Percentiles rank a stretch among this genome's conserved stretches.
Evolutionary conservation across 352 stramenopile genomes (phyloP).

Genomic region (Pythium phragmiticola): DNA sequence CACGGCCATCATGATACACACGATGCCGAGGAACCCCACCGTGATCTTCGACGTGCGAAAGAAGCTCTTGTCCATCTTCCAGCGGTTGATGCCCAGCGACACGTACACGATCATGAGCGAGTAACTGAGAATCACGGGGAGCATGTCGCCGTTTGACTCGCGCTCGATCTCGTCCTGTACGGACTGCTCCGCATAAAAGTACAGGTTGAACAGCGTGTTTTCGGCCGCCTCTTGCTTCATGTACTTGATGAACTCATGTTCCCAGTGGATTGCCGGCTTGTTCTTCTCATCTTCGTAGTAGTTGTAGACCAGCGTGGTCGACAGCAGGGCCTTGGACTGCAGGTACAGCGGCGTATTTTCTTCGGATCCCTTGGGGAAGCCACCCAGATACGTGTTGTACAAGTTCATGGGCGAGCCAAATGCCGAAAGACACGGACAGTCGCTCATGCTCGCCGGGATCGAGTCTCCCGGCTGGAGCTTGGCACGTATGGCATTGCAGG

Average conservation of each 20-base stretch:
- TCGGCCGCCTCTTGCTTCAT: slow-evolving; percentile 50
- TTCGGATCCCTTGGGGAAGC: slow-evolving; percentile 29
- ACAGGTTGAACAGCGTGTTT: slow-evolving; percentile 64
- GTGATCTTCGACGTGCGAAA: slow-evolving; percentile 67
- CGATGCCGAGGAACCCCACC: slow-evolving; percentile 61
- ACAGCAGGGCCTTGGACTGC: slow-evolving; percentile 45
- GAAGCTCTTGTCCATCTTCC: slow-evolving; percentile 43
- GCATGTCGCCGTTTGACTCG: slow-evolving; percentile 45
- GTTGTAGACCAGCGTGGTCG: slow-evolving; percentile 51
- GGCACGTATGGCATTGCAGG: slow-evolving; percentile 38
- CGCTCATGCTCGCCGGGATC: slow-evolving; percentile 53
- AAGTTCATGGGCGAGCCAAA: slow-evolving; percentile 61
- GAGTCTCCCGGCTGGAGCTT: slow-evolving; percentile 30
- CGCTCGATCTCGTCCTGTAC: slow-evolving; percentile 56
- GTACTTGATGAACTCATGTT: slow-evolving; percentile 55
- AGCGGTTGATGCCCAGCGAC: slow-evolving; percentile 63
- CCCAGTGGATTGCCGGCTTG: slow-evolving; percentile 55
- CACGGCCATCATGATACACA: slow-evolving; percentile 64
- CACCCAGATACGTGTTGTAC: slow-evolving; percentile 55
- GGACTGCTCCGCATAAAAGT: slow-evolving; percentile 61
- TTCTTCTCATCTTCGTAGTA: slow-evolving; percentile 42
- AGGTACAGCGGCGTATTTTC: slow-evolving; percentile 36
- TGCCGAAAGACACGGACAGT: slow-evolving; percentile 62
- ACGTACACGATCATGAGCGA: slow-evolving; percentile 72
- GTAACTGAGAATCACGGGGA: slow-evolving; percentile 53